A percentile compares a stretch with the other conserved stretches of the same genome.
These are phyloP conservation scores for Mucor sp. DNA, from an alignment of 371 early-diverging fungal species.

Conservation along the genomic window DNA sequence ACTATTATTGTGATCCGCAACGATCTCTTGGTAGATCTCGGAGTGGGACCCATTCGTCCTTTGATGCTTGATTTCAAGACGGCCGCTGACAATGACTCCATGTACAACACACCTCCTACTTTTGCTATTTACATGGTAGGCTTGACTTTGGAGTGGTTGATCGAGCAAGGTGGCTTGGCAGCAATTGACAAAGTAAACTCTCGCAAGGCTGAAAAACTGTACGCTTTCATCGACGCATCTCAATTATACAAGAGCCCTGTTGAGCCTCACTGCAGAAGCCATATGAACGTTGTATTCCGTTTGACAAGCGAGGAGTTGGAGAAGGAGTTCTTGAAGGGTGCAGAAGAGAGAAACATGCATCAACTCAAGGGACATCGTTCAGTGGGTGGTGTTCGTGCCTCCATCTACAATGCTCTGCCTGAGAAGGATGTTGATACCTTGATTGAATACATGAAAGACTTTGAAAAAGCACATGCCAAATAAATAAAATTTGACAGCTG, in stretches of 20 bases:
- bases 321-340: conserved; percentile 76
- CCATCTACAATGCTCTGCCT: conserved; percentile 93
- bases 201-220: conserved; percentile 71
- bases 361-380: conserved; percentile 95
- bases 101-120: conserved; percentile 97
- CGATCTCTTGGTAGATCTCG: conserved; percentile 71
- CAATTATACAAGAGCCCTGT: conserved; percentile 76
- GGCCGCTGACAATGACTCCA: conserved; percentile 77
- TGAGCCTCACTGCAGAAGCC: conserved; percentile 62
- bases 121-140: conserved; percentile 93
- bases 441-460: conserved; percentile 78
- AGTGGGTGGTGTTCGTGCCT: conserved; percentile 91
- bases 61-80: conserved; percentile 88
- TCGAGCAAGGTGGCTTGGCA: conserved; percentile 77
- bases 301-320: conserved; percentile 77
- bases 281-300: conserved; percentile 93
- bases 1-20: conserved; percentile 91
- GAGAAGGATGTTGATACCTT: conserved; percentile 79
- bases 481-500: not conserved
- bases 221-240: conserved; percentile 68
- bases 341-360: conserved; percentile 76
- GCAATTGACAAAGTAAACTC: conserved; percentile 65
- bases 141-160: conserved; percentile 83
- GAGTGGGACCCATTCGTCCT: conserved; percentile 62
- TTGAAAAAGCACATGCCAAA: conserved; percentile 54